Evolutionary conservation across 192 early-diverging fungal species (phyloP), one percentile per base, ranked within the genome.

Genomic region (Gorgonomyces haynaldii): DNA sequence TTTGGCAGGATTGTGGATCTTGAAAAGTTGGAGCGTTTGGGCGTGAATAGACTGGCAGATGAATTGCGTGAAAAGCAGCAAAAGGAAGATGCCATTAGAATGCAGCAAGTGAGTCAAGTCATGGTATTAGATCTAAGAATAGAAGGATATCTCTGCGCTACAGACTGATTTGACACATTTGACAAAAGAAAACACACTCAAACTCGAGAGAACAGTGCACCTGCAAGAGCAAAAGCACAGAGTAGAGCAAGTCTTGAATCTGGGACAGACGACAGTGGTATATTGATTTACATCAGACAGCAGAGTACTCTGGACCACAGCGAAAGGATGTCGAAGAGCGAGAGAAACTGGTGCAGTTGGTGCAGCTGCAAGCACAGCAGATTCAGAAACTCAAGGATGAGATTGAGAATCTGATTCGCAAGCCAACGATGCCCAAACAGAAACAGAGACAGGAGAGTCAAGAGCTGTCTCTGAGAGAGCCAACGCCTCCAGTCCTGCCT

Each of bases 1-100:
- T 80, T 80, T 56, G 78, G 78, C 3, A 62, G 70, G 43, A 70
- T 65, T 10, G 67, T 80, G 21, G 78, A 80, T 50, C 53, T 80
- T 10, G 78, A 80, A 46, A 76, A 72, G 51, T 60, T 80, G 16
- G 78, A 80, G 40, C 39, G 67, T 21, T 64, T 80, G 55, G 75
- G 76, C 1, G 67, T 76, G 15, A 80, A 80, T 61, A 69, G 65
- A 47, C 64, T 43, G 20, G 78, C 78, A 1, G 78, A 80, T 35
- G 78, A 80, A 45, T 46, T 80, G 2, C 52, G 66, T 2, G 76
- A 80, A 43, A 79, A 80, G 56, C 54, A 77, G 0, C 50, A 61
- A 31, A 71, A 64, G 31, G 72, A 80, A 46, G 78, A 80, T 29
- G 37, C 53, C 15, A 66, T 60, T 37, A 46, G 72, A 29, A 5